Evolutionary conservation across 2,329 filamentous ascomycete genomes (phyloP).

Genomic region (Nothopassalora personata): DNA sequence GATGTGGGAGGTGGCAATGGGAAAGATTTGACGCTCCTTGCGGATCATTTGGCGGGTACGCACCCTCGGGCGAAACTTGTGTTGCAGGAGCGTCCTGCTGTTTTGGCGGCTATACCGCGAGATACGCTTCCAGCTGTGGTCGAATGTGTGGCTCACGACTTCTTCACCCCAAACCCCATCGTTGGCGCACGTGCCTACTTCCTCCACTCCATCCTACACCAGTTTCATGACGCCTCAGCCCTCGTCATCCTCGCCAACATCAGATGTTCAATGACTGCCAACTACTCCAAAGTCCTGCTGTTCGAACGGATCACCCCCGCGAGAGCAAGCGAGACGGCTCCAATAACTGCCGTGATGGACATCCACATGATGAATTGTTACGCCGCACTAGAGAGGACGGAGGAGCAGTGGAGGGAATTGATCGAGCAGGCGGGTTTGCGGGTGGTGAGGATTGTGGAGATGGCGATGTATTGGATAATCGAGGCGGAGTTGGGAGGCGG

Average conservation of each 20-base stretch:
- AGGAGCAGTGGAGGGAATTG: constrained; percentile 34
- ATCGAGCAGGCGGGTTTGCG: constrained; percentile 10
- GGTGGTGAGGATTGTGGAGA: constrained; percentile 5
- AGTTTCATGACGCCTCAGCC: constrained; percentile 21
- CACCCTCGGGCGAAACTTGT: too few species aligned
- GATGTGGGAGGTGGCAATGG: constrained; percentile 25
- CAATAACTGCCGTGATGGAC: constrained; percentile 30
- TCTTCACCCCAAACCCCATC: constrained; percentile 17
- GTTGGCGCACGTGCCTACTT: constrained; percentile 29
- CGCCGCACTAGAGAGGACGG: constrained; percentile 37
- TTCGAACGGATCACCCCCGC: constrained; percentile 24
- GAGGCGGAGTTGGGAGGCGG: neutral
- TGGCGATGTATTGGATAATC: neutral
- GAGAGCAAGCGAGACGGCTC: constrained; percentile 8
- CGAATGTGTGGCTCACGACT: constrained; percentile 14
- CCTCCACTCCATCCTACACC: constrained; percentile 22
- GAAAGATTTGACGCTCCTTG: constrained; percentile 11
- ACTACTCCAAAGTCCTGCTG: constrained; percentile 25
- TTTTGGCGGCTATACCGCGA: neutral
- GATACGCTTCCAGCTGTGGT: neutral
- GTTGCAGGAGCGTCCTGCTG: constrained; percentile 5
- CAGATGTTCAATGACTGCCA: constrained; percentile 20
- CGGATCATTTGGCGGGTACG: constrained; percentile 3
- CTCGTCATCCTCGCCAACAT: constrained; percentile 18
- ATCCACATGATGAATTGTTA: constrained; percentile 39